phyloP scores from a whole-genome alignment of 2,329 filamentous ascomycete species.

The Falciphora oryzae region DNA sequence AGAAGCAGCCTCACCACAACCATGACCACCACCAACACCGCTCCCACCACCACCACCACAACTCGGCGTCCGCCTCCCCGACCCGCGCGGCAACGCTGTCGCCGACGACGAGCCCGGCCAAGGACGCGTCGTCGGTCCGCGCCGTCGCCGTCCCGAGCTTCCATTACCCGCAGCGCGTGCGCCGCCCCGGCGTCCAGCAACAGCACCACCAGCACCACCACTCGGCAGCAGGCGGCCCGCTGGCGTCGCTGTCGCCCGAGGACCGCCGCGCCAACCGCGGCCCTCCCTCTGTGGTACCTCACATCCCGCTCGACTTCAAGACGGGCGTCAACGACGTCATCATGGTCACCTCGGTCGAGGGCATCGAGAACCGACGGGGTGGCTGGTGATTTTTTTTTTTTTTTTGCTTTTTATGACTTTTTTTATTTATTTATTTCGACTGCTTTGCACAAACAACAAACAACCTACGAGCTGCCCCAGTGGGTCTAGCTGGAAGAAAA shows the following conservation, averaged over 20 bases:
- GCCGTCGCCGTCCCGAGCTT: conserved; percentile 20
- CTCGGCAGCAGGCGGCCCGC: not conserved
- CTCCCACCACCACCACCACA: not conserved
- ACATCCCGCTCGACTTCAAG: not conserved
- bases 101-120: not conserved
- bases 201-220: not conserved
- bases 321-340: conserved; percentile 1
- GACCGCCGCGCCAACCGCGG: conserved; percentile 1
- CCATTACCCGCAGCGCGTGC: conserved; percentile 25
- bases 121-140: conserved; percentile 8
- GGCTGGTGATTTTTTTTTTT: not conserved
- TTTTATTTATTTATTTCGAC: not conserved
- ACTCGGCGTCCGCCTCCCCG: not conserved
- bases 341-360: conserved; percentile 2
- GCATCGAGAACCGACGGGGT: conserved; percentile 5
- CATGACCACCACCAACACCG: not conserved
- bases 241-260: conserved; percentile 2
- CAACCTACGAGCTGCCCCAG: no score
- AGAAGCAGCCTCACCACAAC: not conserved
- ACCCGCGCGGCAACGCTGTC: not conserved
- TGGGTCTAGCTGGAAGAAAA: not conserved
- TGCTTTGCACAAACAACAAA: not conserved
- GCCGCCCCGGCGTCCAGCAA: conserved; percentile 3
- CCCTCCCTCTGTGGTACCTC: not conserved
- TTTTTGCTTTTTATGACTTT: not conserved